Evolutionary conservation across 78 protist genomes (phyloP), one percentile per base, ranked within the genome.

Genomic region (Pelomyxa schiedti): DNA sequence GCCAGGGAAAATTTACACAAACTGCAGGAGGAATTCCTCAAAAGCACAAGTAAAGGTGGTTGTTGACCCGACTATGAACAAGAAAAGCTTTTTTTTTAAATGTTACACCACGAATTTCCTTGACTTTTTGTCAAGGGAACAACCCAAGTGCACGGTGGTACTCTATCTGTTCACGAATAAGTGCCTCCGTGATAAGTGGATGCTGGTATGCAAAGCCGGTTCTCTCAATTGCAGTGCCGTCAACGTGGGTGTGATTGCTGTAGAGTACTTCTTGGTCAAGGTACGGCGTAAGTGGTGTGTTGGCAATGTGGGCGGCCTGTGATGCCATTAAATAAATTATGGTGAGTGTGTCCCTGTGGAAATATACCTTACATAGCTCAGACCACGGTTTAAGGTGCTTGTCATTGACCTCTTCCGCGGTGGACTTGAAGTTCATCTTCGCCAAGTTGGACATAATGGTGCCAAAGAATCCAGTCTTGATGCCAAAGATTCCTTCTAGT

Each of bases 321-420:
- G n/a, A n/a, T n/a, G n/a, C n/a, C n/a, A n/a, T n/a, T n/a, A n/a
- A n/a, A n/a, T n/a, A n/a, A n/a, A n/a, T n/a, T n/a, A n/a, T n/a
- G n/a, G n/a, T n/a, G n/a, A n/a, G n/a, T n/a, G n/a, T n/a, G n/a
- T n/a, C n/a, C n/a, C n/a, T n/a, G n/a, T n/a, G n/a, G n/a, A n/a
- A n/a, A n/a, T n/a, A n/a, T n/a, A n/a, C n/a, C 74, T 76, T 76
- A 76, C 91, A 88, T 52, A 95, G 74, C 28, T 88, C 93, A n/a
- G 87, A 47, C 98, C 98, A 95, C 38, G 95, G 95, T 78, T 82
- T 47, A 73, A 92, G 80, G 79, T 93, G 96, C 86, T 80, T 89
- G 39, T 93, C 93, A 74, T 93, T 95, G 80, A 74, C 86, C 8
- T 74, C 78, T 42, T 86, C 94, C 24, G 86, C 75, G 29, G 74